Evolutionary conservation across 2,329 filamentous ascomycete genomes (phyloP), one percentile per base, ranked within the genome.

Genomic region (Monosporascus sp.): DNA sequence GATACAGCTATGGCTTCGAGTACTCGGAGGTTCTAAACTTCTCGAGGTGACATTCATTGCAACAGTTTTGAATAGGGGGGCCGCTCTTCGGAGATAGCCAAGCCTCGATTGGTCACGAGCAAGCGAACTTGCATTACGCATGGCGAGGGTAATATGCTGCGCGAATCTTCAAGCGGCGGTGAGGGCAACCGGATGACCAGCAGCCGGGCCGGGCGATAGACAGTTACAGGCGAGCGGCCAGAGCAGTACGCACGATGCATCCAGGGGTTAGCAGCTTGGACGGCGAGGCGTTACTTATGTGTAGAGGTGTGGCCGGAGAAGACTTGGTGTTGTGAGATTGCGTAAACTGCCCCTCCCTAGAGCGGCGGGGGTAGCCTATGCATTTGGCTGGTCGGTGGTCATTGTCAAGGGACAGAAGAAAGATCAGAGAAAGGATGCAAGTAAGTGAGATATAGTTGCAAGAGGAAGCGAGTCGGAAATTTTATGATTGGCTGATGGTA

Each of bases 391-490:
- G 31, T 35, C 11, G 31, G 31, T 5, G 9, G 5, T 35, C 31
- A 35, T 35, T 14, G 31, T 35, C 31, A 35, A 14, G 11, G 14
- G 38, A 41, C 9, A 9, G 17, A 41, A 18, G 17, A 41, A 17
- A 41, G 17, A 17, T 7, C 17, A 20, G 9, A n/a, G 18, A 41
- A 18, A 41, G 38, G 17, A 3, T 18, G 9, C 2, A 41, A 20
- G 11, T 20, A 41, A 41, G 38, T 27, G 37, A 51, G 52, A 54
- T 46, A 47, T 48, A 22, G 49, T 48, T 56, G 54, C 54, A 48
- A 47, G 47, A 49, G 46, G 37, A 56, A 56, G 54, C 54, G 54
- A 56, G 48, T 15, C 45, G 43, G 51, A 44, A 43, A 18, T n/a
- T 35, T 35, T 35, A 27, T 53, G 51, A 56, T 56, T 56, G 51